Evolutionary conservation across 192 early-diverging fungal species (phyloP).

Genomic region (Geranomyces variabilis): DNA sequence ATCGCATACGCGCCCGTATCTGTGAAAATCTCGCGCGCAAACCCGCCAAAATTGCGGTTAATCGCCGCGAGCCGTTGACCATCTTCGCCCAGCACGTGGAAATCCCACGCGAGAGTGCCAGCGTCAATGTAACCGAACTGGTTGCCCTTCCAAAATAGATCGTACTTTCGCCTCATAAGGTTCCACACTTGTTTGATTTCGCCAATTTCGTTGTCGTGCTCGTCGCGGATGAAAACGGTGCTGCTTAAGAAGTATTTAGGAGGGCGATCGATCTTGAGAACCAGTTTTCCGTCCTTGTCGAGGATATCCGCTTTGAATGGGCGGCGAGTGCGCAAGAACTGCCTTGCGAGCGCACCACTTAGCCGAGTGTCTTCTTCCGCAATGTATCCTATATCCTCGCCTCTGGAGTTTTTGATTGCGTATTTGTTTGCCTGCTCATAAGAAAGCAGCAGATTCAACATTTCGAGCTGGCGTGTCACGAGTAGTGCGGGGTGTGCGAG

Average conservation of each 20-base stretch:
- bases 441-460: slow-evolving; percentile 78
- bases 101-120: slow-evolving; percentile 78
- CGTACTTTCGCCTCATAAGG: slow-evolving; percentile 75
- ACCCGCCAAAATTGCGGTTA: slow-evolving; percentile 80
- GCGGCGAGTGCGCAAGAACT: slow-evolving; percentile 75
- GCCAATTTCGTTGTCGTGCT: slow-evolving; percentile 68
- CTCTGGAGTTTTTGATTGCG: slow-evolving; percentile 65
- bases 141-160: slow-evolving; percentile 71
- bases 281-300: slow-evolving; percentile 69
- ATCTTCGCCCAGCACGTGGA: slow-evolving; percentile 65
- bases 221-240: slow-evolving; percentile 66
- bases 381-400: slow-evolving; percentile 73
- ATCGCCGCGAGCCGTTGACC: slow-evolving; percentile 62
- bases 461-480: slow-evolving; percentile 78
- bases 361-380: slow-evolving; percentile 73
- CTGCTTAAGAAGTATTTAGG: slow-evolving; percentile 79
- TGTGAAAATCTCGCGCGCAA: slow-evolving; percentile 81
- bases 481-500: slow-evolving; percentile 61
- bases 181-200: slow-evolving; percentile 90
- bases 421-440: slow-evolving; percentile 91
- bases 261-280: slow-evolving; percentile 64
- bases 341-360: slow-evolving; percentile 64
- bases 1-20: slow-evolving; percentile 84
- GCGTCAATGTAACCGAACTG: slow-evolving; percentile 48
- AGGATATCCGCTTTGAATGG: slow-evolving; percentile 75